Evolutionary conservation across 352 stramenopile genomes (phyloP), one percentile per base, ranked within the genome.

Genomic region (Phytopythium oedochilum): DNA sequence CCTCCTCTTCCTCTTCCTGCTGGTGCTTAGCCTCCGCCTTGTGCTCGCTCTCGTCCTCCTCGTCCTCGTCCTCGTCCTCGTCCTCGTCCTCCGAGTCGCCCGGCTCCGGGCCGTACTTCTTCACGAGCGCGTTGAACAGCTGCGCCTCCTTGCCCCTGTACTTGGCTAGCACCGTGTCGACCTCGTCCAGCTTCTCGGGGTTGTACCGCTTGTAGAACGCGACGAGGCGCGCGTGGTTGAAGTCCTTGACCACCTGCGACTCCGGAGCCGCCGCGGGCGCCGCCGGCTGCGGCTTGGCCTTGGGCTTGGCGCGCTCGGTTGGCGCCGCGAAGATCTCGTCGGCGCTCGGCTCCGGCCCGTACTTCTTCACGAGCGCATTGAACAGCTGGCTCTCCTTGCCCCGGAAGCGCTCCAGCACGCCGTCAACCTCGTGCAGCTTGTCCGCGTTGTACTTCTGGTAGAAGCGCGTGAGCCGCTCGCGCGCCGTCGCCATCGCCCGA

Each of bases 161-260:
- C 71, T 91, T 91, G 59, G 50, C 45, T 31, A 94, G 66, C 63
- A 91, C 73, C 2, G 60, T 61, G 5, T 64, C 60, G 28, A 92
- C 84, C 36, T 91, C 79, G n/a, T 42, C 67, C 9, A 90, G 31
- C 60, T 94, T 94, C 17, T 88, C 75, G 1, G 79, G 77, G 59
- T 94, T 94, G 68, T 94, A 91, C 64, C 86, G 83, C 29, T 83
- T 55, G 61, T 94, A 94, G 70, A 94, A 94, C 15, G 79, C 79
- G 22, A 86, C 31, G 46, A 94, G 59, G 20, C 84, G 69, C 58
- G 75, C 66, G 60, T 80, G 65, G 61, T 88, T 88, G n/a, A 86
- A 75, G 48, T 81, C 67, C 40, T 69, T 71, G 22, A 67, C 44
- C 12, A 36, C 58, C 31, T 78, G 51, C 25, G 59, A 62, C n/a